Evolutionary conservation across 2,329 filamentous ascomycete genomes (phyloP).

Genomic region (Alternaria alternata): DNA sequence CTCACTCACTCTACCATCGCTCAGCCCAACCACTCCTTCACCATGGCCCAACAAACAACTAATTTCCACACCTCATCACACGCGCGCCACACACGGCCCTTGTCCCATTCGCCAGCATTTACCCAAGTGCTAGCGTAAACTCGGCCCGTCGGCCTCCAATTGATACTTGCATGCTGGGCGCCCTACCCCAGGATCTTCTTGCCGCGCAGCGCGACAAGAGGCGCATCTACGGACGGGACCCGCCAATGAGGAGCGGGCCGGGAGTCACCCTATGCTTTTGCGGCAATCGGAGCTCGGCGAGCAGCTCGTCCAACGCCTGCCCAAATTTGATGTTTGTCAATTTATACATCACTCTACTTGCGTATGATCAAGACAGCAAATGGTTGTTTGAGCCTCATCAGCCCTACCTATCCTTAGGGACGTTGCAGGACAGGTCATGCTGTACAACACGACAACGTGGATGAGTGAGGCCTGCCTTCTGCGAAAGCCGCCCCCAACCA

Average conservation of each 20-base stretch:
- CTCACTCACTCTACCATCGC: not conserved
- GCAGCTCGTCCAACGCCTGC: constrained; percentile 1
- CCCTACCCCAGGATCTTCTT: constrained; percentile 35
- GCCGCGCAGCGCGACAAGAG: constrained; percentile 5
- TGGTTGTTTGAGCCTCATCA: not conserved
- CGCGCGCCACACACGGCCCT: constrained; percentile 14
- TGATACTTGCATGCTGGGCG: constrained; percentile 14
- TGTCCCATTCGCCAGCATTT: constrained; percentile 22
- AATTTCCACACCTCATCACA: constrained; percentile 32
- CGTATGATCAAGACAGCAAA: not conserved
- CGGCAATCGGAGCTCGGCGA: constrained; percentile 9
- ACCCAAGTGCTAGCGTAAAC: constrained; percentile 7
- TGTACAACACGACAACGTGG: not conserved
- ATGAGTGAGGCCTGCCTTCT: not conserved
- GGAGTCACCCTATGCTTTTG: constrained; percentile 7
- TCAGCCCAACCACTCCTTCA: not conserved
- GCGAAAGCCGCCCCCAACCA: constrained; percentile 4
- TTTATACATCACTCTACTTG: not conserved
- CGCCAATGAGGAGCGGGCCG: constrained; percentile 16
- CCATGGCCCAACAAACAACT: constrained; percentile 12
- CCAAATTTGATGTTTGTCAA: not conserved
- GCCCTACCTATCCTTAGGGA: not conserved
- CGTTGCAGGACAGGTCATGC: not conserved
- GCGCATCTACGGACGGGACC: constrained; percentile 2
- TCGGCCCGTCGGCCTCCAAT: constrained; percentile 25